Evolutionary conservation across 208 protist genomes (phyloP), one percentile per base, ranked within the genome.

Genomic region (Leptomonas pyrrhocoris): DNA sequence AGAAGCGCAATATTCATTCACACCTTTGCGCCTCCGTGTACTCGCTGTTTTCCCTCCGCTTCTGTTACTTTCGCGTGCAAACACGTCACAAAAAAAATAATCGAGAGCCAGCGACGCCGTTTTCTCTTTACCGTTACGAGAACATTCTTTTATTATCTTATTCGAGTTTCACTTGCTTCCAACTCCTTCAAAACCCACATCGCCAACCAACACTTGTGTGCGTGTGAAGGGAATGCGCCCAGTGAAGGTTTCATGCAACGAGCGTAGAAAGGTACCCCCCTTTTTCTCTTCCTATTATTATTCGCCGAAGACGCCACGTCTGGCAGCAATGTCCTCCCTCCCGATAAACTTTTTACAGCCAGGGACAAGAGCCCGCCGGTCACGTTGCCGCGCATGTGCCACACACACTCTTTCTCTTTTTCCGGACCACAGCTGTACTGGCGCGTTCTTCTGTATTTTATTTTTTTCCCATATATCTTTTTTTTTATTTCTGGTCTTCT

Each of bases 251-350:
- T n/a, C 43, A 48, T 2, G 13, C 12, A 53, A 30, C 23, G 28
- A 23, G 21, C 48, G 51, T 38, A n/a, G 51, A 38, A 40, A 38
- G 15, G n/a, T 31, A 27, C 16, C 13, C 18, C 13, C 2, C 36
- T 57, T 5, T 45, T 28, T 31, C 27, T 45, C 45, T 48, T 6
- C 42, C 27, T 31, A 60, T 21, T 60, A 48, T 60, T 48, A 60
- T 31, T 60, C 13, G 21, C 30, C 28, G 28, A 18, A 28, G 21
- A 45, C 31, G 36, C 55, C 34, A 31, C 21, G 6, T 60, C 55
- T 60, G 36, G 16, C 55, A 60, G 36, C 36, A 11, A 18, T 8
- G 13, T 2, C 18, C 34, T 42, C 11, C 11, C 31, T 31, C 30
- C 2, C 25, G 2, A 27, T 8, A 15, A 31, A n/a, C 12, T 31